Base-by-base conservation (phyloP, 495 filamentous ascomycete species). In the Talaromyces liani region DNA sequence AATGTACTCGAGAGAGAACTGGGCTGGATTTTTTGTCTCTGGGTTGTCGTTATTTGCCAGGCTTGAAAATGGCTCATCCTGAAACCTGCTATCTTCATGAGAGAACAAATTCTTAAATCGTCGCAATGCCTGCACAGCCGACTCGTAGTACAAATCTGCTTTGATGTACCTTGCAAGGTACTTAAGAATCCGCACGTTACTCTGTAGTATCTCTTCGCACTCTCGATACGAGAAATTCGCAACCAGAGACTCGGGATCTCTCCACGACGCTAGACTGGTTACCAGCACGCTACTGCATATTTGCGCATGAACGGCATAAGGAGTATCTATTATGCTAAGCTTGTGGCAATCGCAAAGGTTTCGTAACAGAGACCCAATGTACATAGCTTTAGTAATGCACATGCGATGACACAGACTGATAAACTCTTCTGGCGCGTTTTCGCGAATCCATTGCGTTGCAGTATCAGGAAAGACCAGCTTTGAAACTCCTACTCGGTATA, bases 231-330 rank as follows among this genome's bases (percentile, higher is more conserved):
- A 33, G n/a, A 58, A 34, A 29, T n/a, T 6, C 2, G 56, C 16
- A 10, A 58, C 5, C 33, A 58, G n/a, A 18, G 56, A 25, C n/a
- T 58, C 56, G 14, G 27, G 29, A 10, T 33, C 56, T 27, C 25
- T 31, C 56, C 56, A 58, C 20, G 56, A 58, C 14, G 9, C 9
- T 16, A 58, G 29, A 34, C 27, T 18, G 25, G 56, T 58, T 6
- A 58, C 56, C 12, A 58, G 29, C 16, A 58, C 56, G 56, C 56
- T 58, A 12, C 56, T 58, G 56, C 56, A 58, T 29, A 58, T 58
- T 14, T 58, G 56, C 18, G 56, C 29, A 8, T 58, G 56, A 16
- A 58, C 56, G 16, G 56, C 56, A 33, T 58, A 58, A 7, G 56
- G 56, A 58, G 33, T 27, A 58, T 58, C 56, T 27, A 58, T 8